Conservation (phyloP, 257 asterid species). For the Ligustrum vulgare region DNA sequence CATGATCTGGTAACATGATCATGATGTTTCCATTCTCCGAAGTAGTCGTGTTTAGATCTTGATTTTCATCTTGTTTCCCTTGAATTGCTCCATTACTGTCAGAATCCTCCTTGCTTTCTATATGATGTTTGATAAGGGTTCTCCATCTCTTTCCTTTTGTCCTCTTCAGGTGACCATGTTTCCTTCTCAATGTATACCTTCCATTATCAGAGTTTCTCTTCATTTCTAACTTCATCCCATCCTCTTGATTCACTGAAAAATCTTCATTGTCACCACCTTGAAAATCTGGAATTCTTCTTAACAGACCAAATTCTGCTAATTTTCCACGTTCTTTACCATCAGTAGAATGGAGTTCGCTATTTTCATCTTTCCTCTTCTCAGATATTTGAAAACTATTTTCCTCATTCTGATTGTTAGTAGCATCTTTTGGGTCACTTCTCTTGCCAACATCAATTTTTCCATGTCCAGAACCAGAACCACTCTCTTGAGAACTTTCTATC, state of each 20-base stretch:
- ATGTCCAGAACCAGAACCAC: neutral
- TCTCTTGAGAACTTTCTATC: constrained; percentile 20
- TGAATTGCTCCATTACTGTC: constrained; percentile 9
- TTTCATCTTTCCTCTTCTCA: constrained; percentile 21
- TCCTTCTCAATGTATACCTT: constrained; percentile 21
- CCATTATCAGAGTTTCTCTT: constrained; percentile 21
- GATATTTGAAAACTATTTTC: neutral
- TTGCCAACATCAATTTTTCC: neutral
- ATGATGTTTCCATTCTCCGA: constrained; percentile 13
- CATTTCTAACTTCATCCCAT: constrained; percentile 34
- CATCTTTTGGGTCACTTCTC: constrained; percentile 10
- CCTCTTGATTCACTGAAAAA: constrained; percentile 10
- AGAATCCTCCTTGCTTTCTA: constrained; percentile 18
- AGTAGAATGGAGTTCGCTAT: constrained; percentile 6
- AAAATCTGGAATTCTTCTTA: constrained; percentile 9
- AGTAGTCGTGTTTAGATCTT: neutral
- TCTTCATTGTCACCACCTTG: constrained; percentile 25
- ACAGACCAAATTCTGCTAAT: neutral
- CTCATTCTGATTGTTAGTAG: constrained; percentile 3
- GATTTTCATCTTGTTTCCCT: constrained; percentile 7
- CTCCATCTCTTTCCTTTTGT: constrained; percentile 44
- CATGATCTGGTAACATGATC: constrained; percentile 2
- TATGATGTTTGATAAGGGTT: constrained; percentile 15
- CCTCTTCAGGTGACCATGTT: constrained; percentile 27
- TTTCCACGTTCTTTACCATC: neutral